Percentiles rank a stretch among this genome's conserved stretches.
Evolutionary conservation across 1,284 basidiomycete genomes (phyloP).

Genomic region (Takashimella koratensis): DNA sequence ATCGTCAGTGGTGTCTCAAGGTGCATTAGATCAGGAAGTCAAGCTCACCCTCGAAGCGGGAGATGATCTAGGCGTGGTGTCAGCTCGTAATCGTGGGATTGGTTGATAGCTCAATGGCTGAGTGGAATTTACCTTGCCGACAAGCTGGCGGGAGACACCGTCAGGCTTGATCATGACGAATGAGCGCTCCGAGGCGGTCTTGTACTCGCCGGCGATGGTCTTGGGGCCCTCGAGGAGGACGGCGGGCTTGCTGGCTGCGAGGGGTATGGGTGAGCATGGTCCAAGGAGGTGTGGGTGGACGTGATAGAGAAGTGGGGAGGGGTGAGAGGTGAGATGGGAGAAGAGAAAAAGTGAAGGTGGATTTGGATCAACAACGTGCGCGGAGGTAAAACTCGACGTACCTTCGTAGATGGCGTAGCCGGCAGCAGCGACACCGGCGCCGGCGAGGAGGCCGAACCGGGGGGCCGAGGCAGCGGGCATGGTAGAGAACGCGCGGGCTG

Average conservation of each 20-base stretch:
- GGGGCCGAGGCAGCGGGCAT: conserved; percentile 26
- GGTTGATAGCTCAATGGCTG: no score
- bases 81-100: no score
- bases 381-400: no score
- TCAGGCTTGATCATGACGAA: conserved; percentile 52
- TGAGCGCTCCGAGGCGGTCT: conserved; percentile 48
- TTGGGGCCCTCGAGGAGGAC: conserved; percentile 45
- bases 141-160: conserved; percentile 43
- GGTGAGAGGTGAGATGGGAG: neutral
- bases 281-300: neutral
- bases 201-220: conserved; percentile 52
- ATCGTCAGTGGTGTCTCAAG: no score
- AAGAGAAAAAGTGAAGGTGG: neutral
- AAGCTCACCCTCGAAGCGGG: conserved; percentile 42
- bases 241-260: neutral
- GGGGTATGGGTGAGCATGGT: neutral
- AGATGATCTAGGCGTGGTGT: conserved; percentile 29
- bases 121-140: conserved; percentile 36
- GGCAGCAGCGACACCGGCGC: conserved; percentile 29
- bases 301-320: neutral
- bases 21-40: no score
- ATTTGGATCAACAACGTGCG: no score
- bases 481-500: conserved; percentile 41
- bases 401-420: conserved; percentile 37
- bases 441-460: conserved; percentile 22